phyloP scores from a whole-genome alignment of 2,329 filamentous ascomycete species.

The Domatiomyces globalis region DNA sequence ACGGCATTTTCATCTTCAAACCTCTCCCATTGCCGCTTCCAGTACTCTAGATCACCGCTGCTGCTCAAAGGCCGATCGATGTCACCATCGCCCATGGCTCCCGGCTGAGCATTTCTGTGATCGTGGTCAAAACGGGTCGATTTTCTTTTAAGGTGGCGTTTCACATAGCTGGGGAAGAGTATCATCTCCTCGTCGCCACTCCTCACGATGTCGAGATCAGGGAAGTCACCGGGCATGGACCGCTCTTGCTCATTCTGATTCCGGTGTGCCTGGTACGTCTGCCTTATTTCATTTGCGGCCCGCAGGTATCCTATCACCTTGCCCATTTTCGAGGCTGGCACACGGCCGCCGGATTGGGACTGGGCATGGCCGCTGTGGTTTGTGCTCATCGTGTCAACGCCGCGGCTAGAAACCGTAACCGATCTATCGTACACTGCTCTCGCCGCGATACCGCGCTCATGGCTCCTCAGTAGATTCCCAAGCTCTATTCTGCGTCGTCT shows the following conservation, averaged over 20 bases:
- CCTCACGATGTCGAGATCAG: slow-evolving; percentile 65
- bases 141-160: slow-evolving; percentile 47
- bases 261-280: slow-evolving; percentile 48
- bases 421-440: slow-evolving; percentile 1
- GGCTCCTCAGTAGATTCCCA: slow-evolving; percentile 18
- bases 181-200: slow-evolving; percentile 84
- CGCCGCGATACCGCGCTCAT: slow-evolving; percentile 13
- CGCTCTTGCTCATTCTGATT: slow-evolving; percentile 33
- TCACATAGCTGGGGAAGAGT: slow-evolving; percentile 84
- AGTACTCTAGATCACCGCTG: slow-evolving; percentile 55
- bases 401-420: slow-evolving; percentile 5
- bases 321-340: slow-evolving; percentile 59
- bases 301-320: slow-evolving; percentile 62
- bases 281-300: slow-evolving; percentile 57
- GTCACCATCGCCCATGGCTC: slow-evolving; percentile 20
- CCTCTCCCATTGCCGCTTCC: slow-evolving; percentile 63
- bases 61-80: slow-evolving; percentile 23
- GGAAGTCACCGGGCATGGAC: slow-evolving; percentile 61
- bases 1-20: slow-evolving; percentile 71
- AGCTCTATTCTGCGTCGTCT: slow-evolving; percentile 22
- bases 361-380: slow-evolving; percentile 2
- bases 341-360: slow-evolving; percentile 22
- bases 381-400: slow-evolving; percentile 2
- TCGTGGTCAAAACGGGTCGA: slow-evolving; percentile 10
- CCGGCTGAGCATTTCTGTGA: slow-evolving; percentile 12